phyloP scores from a whole-genome alignment of 257 asterid species.

The Hygrophila difformis region DNA sequence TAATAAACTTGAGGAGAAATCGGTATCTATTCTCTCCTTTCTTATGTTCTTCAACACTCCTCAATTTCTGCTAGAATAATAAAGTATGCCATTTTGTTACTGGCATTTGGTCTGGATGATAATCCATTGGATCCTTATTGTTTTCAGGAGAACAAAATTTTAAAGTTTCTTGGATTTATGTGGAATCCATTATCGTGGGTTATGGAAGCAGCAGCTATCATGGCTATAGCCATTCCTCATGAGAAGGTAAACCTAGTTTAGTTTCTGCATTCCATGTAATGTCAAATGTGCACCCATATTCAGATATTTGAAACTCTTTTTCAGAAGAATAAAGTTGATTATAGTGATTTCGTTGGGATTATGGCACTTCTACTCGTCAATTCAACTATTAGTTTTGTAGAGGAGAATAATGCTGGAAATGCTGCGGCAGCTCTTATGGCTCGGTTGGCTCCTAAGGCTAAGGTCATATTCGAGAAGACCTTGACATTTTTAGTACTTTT shows the following conservation, averaged over 20 bases:
- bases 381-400: slow-evolving; percentile 60
- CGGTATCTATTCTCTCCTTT: slow-evolving; percentile 17
- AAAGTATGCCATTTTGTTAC: background rate
- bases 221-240: slow-evolving; percentile 57
- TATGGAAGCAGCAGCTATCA: slow-evolving; percentile 72
- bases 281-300: background rate
- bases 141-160: slow-evolving; percentile 48
- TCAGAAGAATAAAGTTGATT: slow-evolving; percentile 24
- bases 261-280: background rate
- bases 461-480: slow-evolving; percentile 19
- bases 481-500: too few relatives aligned
- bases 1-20: slow-evolving; percentile 71
- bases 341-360: slow-evolving; percentile 48
- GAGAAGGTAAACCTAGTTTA: slow-evolving; percentile 31
- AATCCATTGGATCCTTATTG: background rate
- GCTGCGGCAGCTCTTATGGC: slow-evolving; percentile 83
- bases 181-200: slow-evolving; percentile 85
- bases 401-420: slow-evolving; percentile 73
- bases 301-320: background rate
- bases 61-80: background rate
- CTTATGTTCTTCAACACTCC: background rate
- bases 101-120: background rate
- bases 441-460: slow-evolving; percentile 65
- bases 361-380: slow-evolving; percentile 41
- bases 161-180: slow-evolving; percentile 71